Evolutionary conservation across 2,329 filamentous ascomycete species (phyloP), one percentile per base, ranked within the genome.

Genomic region (Calycina marina): DNA sequence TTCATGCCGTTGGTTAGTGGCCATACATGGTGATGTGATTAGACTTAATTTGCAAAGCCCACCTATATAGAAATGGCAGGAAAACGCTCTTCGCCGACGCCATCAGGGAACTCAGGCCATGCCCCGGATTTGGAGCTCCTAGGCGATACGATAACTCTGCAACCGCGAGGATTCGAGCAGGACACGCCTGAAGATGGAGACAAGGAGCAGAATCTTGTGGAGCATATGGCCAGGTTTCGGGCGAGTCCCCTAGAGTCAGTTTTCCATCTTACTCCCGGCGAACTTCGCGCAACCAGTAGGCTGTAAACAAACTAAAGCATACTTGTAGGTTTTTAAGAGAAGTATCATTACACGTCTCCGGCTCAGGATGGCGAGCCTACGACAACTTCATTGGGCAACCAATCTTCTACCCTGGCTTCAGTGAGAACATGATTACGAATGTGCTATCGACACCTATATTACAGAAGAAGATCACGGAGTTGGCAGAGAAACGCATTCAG

Each of bases 291-390:
- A n/a, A n/a, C n/a, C n/a, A n/a, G n/a, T n/a, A n/a, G n/a, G n/a
- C n/a, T n/a, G n/a, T n/a, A n/a, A n/a, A n/a, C n/a, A n/a, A n/a
- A n/a, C n/a, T n/a, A n/a, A n/a, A n/a, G n/a, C n/a, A n/a, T n/a
- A n/a, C n/a, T n/a, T 16, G n/a, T 40, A 53, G 85, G 42, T 96
- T 96, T 54, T 72, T 96, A 17, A 83, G 85, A 44, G 90, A 98
- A 61, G 78, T 98, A 18, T 90, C 82, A 28, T 67, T 93, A 18
- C 86, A 96, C 57, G 80, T 96, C 41, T 88, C 84, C 9, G 90
- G 90, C 34, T 79, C 81, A 31, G 88, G 86, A 53, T 98, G 90
- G 90, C 81, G 90, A 39, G 83, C 82, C 38, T 98, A 98, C 60
- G 84, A 96, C 51, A 64, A 79, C 40, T 69, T 86, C 40, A 77